phyloP scores from a whole-genome alignment of 768 basidiomycete species.

The Hypsizygus marmoreus region DNA sequence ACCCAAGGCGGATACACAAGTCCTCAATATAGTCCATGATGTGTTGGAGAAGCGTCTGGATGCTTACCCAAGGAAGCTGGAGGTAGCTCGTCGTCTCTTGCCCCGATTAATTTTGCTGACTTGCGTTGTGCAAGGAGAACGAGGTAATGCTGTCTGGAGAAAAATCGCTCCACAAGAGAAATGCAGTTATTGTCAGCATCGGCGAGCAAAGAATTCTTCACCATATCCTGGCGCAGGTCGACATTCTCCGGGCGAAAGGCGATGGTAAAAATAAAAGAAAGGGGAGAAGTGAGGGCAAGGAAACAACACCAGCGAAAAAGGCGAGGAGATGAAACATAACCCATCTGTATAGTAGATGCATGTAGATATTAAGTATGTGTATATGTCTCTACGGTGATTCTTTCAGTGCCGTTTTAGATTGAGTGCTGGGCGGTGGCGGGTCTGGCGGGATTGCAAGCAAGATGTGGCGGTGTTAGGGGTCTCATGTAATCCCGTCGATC shows the following conservation, averaged over 20 bases:
- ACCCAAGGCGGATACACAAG: constrained; percentile 52
- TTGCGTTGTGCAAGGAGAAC: constrained; percentile 40
- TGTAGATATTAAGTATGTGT: too few species aligned
- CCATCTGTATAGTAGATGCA: neutral
- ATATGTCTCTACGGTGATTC: too few species aligned
- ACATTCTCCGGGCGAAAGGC: constrained; percentile 6
- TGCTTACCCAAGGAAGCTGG: constrained; percentile 64
- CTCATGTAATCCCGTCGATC: neutral
- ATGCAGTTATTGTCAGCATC: constrained; percentile 73
- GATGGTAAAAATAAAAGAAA: constrained; percentile 13
- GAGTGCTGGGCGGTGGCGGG: neutral
- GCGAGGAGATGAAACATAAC: constrained; percentile 7
- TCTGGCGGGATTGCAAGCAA: neutral
- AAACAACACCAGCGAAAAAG: constrained; percentile 12
- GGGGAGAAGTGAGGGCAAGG: constrained; percentile 9
- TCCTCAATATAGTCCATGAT: constrained; percentile 48
- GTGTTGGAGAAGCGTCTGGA: constrained; percentile 52
- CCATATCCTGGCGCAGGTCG: constrained; percentile 24
- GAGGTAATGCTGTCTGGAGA: constrained; percentile 45
- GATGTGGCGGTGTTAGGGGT: constrained; percentile 17
- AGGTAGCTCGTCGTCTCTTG: constrained; percentile 9
- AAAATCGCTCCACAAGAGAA: constrained; percentile 48
- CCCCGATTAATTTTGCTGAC: constrained; percentile 2
- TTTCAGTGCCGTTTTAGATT: neutral
- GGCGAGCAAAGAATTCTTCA: constrained; percentile 77